Evolutionary conservation across 1,284 basidiomycete genomes (phyloP).

Genomic region (Malassezia equina): DNA sequence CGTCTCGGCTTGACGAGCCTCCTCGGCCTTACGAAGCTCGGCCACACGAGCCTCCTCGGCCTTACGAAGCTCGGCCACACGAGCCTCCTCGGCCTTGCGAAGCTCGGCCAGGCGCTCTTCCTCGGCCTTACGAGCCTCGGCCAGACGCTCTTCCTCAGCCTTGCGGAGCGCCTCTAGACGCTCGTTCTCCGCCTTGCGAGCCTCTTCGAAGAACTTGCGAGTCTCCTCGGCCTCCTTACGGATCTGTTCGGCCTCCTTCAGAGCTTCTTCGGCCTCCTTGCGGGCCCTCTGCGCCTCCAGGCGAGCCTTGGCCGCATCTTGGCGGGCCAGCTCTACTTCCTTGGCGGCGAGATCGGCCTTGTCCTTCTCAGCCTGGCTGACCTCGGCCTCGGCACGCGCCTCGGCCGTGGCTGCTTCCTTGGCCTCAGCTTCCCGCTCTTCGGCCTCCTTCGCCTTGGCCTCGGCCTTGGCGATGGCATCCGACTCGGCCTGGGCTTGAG

Average conservation of each 20-base stretch:
- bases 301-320: background rate
- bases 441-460: background rate
- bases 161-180: background rate
- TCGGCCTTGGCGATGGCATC: background rate
- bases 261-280: conserved; percentile 1
- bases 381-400: background rate
- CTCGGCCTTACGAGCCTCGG: background rate
- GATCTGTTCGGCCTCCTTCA: conserved; percentile 1
- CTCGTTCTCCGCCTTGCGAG: background rate
- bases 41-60: background rate
- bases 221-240: conserved; percentile 1
- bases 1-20: background rate
- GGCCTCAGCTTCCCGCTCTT: background rate
- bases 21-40: background rate
- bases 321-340: conserved; percentile 2
- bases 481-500: background rate
- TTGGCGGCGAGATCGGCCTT: background rate
- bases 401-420: background rate
- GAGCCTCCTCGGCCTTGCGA: background rate
- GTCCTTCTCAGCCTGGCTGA: background rate
- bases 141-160: background rate
- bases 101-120: background rate
- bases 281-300: conserved; percentile 6
- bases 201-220: background rate
- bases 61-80: background rate